Base-by-base conservation (phyloP, 169 alveolate genomes). In the Plasmodium malariae region DNA sequence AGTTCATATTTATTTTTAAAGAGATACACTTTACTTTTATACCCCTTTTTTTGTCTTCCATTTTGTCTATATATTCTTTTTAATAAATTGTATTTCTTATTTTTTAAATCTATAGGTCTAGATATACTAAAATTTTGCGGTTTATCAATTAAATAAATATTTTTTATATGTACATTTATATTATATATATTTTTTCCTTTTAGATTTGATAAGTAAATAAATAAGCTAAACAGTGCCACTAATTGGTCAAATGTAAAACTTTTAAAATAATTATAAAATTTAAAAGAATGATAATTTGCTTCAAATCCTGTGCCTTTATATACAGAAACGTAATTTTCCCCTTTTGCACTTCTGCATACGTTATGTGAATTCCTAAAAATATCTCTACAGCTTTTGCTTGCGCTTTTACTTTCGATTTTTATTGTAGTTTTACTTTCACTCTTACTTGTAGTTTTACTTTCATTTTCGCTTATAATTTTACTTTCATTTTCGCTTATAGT, bases 251-350 rank as follows among this genome's bases (percentile, higher is more conserved):
- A 80, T 0, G 85, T 51, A 54, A 80, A 80, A 28, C 85, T 49
- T 30, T 80, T 80, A 37, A 80, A 80, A 57, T 80, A 80, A 45
- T 80, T 80, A 55, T 65, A 80, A 54, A 65, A 80, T 32, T 67
- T 67, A 70, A 80, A 80, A 5, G 90, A 80, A 60, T 80, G 74
- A 45, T 80, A 80, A 30, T 80, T 80, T 45, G 67, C 90, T 43
- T 80, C 90, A n/a, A 65, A 80, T 26, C 90, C 90, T 9, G 65
- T 19, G 17, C 90, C 90, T 34, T 67, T 80, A 62, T 32, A 80
- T 7, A 80, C 5, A 0, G 90, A 49, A 28, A 65, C 17, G 59
- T 80, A 80, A 45, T 80, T 80, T n/a, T 60, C 43, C 19, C 19
- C 36, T 9, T 67, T 48, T 30, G 9, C 72, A 11, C 21, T 24